These are phyloP conservation scores for Aureobasidium sp. DNA, from an alignment of 2,329 filamentous ascomycete species.

Conservation along the genomic window DNA sequence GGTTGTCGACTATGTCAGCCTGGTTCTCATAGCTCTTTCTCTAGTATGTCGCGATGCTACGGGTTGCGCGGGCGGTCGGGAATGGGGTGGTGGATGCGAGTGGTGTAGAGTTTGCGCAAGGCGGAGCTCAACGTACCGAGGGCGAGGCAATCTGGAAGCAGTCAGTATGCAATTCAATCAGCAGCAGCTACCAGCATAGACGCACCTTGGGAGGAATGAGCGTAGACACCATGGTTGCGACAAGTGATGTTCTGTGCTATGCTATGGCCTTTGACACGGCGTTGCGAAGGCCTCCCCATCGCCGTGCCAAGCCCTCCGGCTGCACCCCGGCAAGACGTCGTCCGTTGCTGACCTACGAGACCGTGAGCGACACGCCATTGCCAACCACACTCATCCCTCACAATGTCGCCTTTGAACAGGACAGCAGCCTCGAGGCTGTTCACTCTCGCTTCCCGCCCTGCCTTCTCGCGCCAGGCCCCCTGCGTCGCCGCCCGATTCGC, in stretches of 20 bases:
- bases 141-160: slow-evolving; percentile 66
- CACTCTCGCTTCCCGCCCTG: slow-evolving; percentile 23
- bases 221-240: slow-evolving; percentile 57
- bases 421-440: slow-evolving; percentile 38
- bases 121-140: slow-evolving; percentile 55
- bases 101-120: slow-evolving; percentile 12
- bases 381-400: slow-evolving; percentile 8
- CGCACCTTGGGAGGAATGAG: slow-evolving; percentile 97
- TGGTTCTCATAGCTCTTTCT: slow-evolving; percentile 4
- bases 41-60: background rate
- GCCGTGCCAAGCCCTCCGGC: slow-evolving; percentile 10
- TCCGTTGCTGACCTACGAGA: slow-evolving; percentile 13
- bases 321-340: background rate
- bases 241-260: slow-evolving; percentile 10
- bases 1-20: slow-evolving; percentile 26
- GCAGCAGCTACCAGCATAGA: slow-evolving; percentile 14
- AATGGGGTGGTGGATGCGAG: background rate
- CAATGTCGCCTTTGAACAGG: slow-evolving; percentile 32
- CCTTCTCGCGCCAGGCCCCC: slow-evolving; percentile 2
- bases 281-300: slow-evolving; percentile 12
- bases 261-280: slow-evolving; percentile 3
- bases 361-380: slow-evolving; percentile 2
- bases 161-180: slow-evolving; percentile 21
- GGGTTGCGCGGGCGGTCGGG: background rate
- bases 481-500: slow-evolving; percentile 20